These are phyloP conservation scores for Raddia guianensis DNA, from an alignment of 176 grass and related monocot genomes.

Conservation along the genomic window DNA sequence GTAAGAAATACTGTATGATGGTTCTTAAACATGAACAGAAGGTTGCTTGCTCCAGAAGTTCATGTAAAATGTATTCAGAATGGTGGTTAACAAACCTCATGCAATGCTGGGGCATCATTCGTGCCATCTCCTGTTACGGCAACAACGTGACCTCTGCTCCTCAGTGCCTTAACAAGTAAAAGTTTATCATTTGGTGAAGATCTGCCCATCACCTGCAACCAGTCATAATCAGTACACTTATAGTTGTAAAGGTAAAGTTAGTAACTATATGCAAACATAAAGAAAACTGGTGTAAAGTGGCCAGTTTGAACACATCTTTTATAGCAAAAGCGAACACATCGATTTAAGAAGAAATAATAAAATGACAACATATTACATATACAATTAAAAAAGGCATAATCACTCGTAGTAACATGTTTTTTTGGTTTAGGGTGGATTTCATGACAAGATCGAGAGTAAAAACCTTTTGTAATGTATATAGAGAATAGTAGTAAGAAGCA, in stretches of 20 bases:
- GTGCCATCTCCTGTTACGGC: conserved; percentile 98
- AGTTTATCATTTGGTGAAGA: conserved; percentile 97
- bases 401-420: neutral
- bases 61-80: neutral
- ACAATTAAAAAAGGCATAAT: neutral
- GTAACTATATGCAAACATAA: conserved; percentile 12
- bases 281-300: neutral
- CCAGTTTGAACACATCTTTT: neutral
- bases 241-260: neutral
- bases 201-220: conserved; percentile 83
- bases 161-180: conserved; percentile 80
- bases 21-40: conserved; percentile 9
- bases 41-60: conserved; percentile 9
- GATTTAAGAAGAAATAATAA: neutral
- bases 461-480: neutral
- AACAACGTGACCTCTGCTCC: conserved; percentile 71
- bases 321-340: neutral
- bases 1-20: conserved; percentile 31
- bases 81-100: conserved; percentile 64
- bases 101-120: conserved; percentile 93
- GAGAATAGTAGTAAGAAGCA: neutral
- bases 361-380: conserved; percentile 1
- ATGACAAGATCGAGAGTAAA: neutral
- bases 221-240: conserved; percentile 34
- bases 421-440: neutral